phyloP scores from a whole-genome alignment of 2,329 filamentous ascomycete species.

The Microthyrium microscopicum region DNA sequence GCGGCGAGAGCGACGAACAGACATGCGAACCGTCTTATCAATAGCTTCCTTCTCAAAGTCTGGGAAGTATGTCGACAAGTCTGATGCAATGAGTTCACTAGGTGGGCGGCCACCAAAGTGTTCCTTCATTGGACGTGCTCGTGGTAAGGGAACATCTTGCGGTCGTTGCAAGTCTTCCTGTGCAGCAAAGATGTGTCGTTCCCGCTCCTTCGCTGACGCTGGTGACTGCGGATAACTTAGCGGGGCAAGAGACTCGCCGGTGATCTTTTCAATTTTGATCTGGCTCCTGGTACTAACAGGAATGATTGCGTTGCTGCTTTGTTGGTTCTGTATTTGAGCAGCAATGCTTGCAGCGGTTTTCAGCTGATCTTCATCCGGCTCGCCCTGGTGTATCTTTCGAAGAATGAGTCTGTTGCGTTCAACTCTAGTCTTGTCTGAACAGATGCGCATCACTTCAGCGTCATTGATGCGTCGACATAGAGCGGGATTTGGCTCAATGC shows the following conservation, averaged over 20 bases:
- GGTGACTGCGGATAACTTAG: constrained; percentile 80
- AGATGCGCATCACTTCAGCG: constrained; percentile 76
- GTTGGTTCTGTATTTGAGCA: constrained; percentile 60
- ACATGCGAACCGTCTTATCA: constrained; percentile 85
- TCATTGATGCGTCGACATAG: constrained; percentile 74
- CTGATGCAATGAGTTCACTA: constrained; percentile 92
- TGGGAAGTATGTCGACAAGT: constrained; percentile 92
- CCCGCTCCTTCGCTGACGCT: constrained; percentile 47
- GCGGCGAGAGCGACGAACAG: constrained; percentile 75
- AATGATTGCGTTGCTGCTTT: constrained; percentile 46
- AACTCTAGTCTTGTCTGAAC: constrained; percentile 67
- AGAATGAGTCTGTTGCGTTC: constrained; percentile 86
- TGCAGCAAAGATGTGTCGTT: constrained; percentile 25
- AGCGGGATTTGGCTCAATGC: constrained; percentile 63
- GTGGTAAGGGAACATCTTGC: not conserved
- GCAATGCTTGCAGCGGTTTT: constrained; percentile 79
- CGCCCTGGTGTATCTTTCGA: constrained; percentile 78
- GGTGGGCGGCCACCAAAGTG: constrained; percentile 89
- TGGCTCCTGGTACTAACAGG: constrained; percentile 61
- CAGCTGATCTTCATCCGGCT: constrained; percentile 75
- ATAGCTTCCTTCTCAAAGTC: constrained; percentile 89
- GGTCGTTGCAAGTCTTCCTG: not conserved
- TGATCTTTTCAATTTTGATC: constrained; percentile 73
- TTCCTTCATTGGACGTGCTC: constrained; percentile 44
- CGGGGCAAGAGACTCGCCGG: constrained; percentile 74